Evolutionary conservation across 2,329 filamentous ascomycete species (phyloP), one percentile per base, ranked within the genome.

Genomic region (Aureobasidium namibiae): DNA sequence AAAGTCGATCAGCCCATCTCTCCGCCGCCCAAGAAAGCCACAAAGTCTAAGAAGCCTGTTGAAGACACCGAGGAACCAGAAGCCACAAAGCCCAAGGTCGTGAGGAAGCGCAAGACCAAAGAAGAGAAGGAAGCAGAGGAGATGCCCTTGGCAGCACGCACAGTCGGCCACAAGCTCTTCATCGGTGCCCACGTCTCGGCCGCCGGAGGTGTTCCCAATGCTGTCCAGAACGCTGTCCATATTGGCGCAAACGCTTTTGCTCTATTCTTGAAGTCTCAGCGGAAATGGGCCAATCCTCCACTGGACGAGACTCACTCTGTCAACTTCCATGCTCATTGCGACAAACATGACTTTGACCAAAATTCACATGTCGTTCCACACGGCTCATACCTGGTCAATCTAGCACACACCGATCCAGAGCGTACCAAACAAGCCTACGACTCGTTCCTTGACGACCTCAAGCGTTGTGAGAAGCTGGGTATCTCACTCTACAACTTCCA

Each of bases 401-500:
- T 99, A 6, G 94, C 94, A 0, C 90, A 96, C 68, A 80, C 85
- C 4, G 92, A 97, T 68, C 72, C 82, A 26, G 81, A 80, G 39
- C 95, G 95, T 71, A 89, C 91, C 1, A 81, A 84, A 54, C 91
- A 97, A 75, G 92, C 92, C 1, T 96, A 95, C 70, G 80, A 78
- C 39, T 83, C 85, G 60, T 99, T 99, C 72, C 69, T 95, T 16
- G 92, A 99, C 67, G 94, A 99, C 71, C 79, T 99, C 1, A 77
- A 83, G 53, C 85, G 94, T 10, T 97, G 94, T 72, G 89, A 96
- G 68, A 80, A 81, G 46, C 82, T 99, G 0, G 90, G 91, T 1
- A 96, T 99, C 67, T 80, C 76, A 62, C 80, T 96, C n/a, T 99
- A 97, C 78, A 99, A 99, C 74, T 97, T 99, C 76, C 94, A 99